These are phyloP conservation scores for Ophiocytium majus DNA, from an alignment of 352 stramenopile species.

Conservation along the genomic window DNA sequence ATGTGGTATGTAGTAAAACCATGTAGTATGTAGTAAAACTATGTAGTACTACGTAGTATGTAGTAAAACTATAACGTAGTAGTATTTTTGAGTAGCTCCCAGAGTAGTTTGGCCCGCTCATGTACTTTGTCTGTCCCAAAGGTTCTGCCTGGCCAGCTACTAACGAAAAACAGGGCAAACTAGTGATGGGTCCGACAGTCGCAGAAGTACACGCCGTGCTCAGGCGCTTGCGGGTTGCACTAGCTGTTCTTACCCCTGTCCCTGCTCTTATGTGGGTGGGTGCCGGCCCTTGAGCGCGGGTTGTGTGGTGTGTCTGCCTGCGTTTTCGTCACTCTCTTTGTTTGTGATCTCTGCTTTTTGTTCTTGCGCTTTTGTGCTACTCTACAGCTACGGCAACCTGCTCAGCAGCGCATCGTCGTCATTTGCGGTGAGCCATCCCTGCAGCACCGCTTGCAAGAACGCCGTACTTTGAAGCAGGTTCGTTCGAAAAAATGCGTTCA, in stretches of 20 bases:
- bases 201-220: neutral
- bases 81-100: no score
- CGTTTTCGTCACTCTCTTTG: neutral
- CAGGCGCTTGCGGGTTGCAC: neutral
- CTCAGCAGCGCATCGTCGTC: neutral
- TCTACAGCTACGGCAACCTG: constrained; percentile 13
- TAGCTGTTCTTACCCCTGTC: neutral
- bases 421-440: constrained; percentile 11
- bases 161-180: no score
- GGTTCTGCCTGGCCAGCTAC: no score
- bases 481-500: no score
- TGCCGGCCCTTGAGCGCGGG: neutral
- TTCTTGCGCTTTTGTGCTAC: neutral
- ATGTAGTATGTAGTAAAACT: no score
- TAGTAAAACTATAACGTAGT: no score
- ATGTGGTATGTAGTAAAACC: no score
- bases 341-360: neutral
- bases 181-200: neutral
- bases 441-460: no score
- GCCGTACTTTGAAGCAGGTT: no score
- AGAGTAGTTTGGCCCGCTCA: no score
- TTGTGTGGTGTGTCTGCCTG: neutral
- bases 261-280: neutral
- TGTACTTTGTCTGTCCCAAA: no score
- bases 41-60: no score